Percentiles rank a stretch among this genome's conserved stretches.
phyloP scores from a whole-genome alignment of 306 rosid genomes.

The Quercus dentata region DNA sequence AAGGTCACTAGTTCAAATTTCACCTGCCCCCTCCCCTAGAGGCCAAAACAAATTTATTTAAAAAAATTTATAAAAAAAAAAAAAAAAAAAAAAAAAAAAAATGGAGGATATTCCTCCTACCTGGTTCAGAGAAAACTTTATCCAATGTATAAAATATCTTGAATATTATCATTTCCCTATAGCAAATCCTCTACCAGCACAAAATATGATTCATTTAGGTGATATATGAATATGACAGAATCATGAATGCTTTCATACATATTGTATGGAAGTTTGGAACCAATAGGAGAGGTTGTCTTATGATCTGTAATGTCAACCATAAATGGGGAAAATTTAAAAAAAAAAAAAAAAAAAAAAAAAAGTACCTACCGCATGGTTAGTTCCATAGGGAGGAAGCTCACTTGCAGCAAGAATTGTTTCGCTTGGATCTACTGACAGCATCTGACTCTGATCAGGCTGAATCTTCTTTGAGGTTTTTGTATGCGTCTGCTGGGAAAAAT shows the following conservation, averaged over 20 bases:
- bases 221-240: not conserved
- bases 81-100: too few relatives aligned
- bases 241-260: not conserved
- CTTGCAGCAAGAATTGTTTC: constrained; percentile 40
- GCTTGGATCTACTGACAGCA: constrained; percentile 29
- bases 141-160: not conserved
- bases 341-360: not conserved
- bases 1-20: too few relatives aligned
- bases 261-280: not conserved
- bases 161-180: not conserved
- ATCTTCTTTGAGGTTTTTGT: constrained; percentile 44
- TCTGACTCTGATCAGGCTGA: constrained; percentile 28
- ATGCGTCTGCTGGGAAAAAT: constrained; percentile 56
- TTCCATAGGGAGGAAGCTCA: constrained; percentile 68
- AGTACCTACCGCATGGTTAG: constrained; percentile 64
- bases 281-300: not conserved
- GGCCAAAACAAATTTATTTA: too few relatives aligned
- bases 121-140: too few relatives aligned
- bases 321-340: not conserved
- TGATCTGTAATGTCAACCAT: not conserved
- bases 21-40: too few relatives aligned
- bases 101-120: too few relatives aligned
- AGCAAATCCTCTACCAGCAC: not conserved
- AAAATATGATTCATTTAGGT: not conserved
- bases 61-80: too few relatives aligned